These are phyloP conservation scores for Dichomitus squalens DNA, from an alignment of 1,284 basidiomycete species.

Conservation along the genomic window DNA sequence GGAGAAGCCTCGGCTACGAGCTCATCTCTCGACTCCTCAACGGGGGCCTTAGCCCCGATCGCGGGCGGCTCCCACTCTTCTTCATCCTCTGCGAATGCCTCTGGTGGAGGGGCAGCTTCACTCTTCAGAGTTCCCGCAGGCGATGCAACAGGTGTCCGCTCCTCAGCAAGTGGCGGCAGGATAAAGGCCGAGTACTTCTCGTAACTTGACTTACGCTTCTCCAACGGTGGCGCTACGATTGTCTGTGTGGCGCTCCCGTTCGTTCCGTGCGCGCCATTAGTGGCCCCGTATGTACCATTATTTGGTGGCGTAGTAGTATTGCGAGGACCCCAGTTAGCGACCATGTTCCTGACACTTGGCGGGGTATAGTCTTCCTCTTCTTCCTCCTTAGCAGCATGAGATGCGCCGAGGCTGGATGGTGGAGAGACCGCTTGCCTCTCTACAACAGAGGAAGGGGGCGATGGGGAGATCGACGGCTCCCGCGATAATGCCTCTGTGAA, in stretches of 20 bases:
- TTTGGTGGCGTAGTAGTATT: not conserved
- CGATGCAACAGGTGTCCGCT: constrained; percentile 58
- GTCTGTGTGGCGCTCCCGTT: not conserved
- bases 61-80: not conserved
- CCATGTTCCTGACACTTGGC: constrained; percentile 28
- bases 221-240: constrained; percentile 29
- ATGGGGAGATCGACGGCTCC: constrained; percentile 5
- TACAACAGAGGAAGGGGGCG: not conserved
- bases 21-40: constrained; percentile 4
- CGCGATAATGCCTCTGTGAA: constrained; percentile 41
- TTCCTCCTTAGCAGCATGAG: constrained; percentile 4
- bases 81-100: constrained; percentile 8
- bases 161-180: constrained; percentile 69
- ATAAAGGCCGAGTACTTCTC: constrained; percentile 64
- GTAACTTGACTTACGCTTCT: constrained; percentile 66
- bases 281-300: constrained; percentile 3
- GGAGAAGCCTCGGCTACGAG: not conserved
- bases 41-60: not conserved
- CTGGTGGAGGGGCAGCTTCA: constrained; percentile 26
- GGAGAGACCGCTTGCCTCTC: constrained; percentile 7
- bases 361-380: constrained; percentile 20
- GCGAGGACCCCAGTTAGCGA: constrained; percentile 27
- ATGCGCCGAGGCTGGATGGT: constrained; percentile 1
- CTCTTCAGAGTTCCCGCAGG: constrained; percentile 57
- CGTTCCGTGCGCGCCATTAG: not conserved